Evolutionary conservation across 768 basidiomycete genomes (phyloP).

Genomic region (Glaciozyma antarctica): DNA sequence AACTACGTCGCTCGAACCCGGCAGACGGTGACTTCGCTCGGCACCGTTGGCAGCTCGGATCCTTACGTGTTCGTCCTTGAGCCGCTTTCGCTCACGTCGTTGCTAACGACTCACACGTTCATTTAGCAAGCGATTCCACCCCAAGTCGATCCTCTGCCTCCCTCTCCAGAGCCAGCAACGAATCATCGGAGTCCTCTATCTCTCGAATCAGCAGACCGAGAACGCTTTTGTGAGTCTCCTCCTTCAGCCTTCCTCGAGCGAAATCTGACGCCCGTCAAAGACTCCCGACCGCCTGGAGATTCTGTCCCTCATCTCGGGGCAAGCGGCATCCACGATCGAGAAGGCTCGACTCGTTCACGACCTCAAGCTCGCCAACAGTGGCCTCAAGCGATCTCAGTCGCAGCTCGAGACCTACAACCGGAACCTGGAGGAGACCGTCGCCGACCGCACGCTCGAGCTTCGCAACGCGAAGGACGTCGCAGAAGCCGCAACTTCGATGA

Average conservation of each 20-base stretch:
- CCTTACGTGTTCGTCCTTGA: not conserved
- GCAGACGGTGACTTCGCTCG: conserved; percentile 22
- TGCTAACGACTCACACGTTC: too few relatives aligned
- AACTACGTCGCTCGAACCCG: conserved; percentile 21
- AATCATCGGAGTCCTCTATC: conserved; percentile 22
- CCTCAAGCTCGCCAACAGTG: conserved; percentile 22
- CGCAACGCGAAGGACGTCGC: conserved; percentile 25
- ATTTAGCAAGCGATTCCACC: not conserved
- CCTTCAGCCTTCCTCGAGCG: not conserved
- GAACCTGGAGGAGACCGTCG: conserved; percentile 23
- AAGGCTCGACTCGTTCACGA: conserved; percentile 21
- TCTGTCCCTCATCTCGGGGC: conserved; percentile 22
- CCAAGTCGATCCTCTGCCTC: conserved; percentile 20
- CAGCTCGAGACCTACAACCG: conserved; percentile 26
- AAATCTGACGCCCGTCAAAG: not conserved
- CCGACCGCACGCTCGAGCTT: conserved; percentile 21
- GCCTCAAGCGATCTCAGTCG: conserved; percentile 20
- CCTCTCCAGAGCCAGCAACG: conserved; percentile 8
- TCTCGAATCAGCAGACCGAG: conserved; percentile 22
- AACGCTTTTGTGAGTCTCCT: conserved; percentile 23
- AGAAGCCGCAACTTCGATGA: conserved; percentile 24
- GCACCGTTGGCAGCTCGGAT: conserved; percentile 2
- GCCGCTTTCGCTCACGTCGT: conserved; percentile 1
- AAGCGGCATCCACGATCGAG: conserved; percentile 25
- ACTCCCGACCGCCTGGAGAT: conserved; percentile 30